These are phyloP conservation scores for Boletus rubescentipes DNA, from an alignment of 768 basidiomycete species.

Conservation along the genomic window DNA sequence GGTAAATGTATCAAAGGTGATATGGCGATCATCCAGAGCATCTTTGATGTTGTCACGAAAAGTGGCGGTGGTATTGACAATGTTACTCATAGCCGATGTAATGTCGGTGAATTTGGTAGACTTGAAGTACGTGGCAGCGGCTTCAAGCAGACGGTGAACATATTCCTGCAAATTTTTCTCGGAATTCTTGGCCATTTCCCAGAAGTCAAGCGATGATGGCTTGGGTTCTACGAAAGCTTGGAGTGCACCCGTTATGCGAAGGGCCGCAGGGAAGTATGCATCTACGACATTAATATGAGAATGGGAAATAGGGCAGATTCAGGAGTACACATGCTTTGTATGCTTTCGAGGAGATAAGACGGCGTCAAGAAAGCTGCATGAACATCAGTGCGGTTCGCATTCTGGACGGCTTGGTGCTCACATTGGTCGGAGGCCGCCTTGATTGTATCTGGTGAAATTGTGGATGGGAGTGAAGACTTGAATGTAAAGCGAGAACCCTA, in stretches of 20 bases:
- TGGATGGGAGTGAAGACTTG: not conserved
- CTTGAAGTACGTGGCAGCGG: not conserved
- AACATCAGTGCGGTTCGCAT: not conserved
- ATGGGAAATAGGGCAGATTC: not conserved
- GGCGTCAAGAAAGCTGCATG: not conserved
- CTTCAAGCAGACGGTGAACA: slow-evolving; percentile 4
- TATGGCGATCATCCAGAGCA: not conserved
- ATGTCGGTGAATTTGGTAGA: slow-evolving; percentile 5
- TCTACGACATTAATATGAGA: not conserved
- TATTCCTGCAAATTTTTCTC: slow-evolving; percentile 1
- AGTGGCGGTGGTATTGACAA: slow-evolving; percentile 6
- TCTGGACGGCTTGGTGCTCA: not conserved
- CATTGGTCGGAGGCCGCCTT: not conserved
- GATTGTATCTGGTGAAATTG: not conserved
- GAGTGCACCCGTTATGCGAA: not conserved
- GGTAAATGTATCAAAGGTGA: slow-evolving; percentile 6
- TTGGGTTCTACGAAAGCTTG: not conserved
- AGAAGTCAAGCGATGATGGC: slow-evolving; percentile 7
- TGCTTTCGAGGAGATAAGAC: not conserved
- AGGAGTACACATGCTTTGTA: not conserved
- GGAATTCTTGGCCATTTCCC: slow-evolving; percentile 7
- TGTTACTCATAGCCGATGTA: not conserved
- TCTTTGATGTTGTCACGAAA: slow-evolving; percentile 10
- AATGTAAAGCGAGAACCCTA: not conserved
- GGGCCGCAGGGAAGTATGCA: not conserved